Evolutionary conservation across 192 early-diverging fungal genomes (phyloP), one percentile per base, ranked within the genome.

Genomic region (Globomyces pollinis-pini): DNA sequence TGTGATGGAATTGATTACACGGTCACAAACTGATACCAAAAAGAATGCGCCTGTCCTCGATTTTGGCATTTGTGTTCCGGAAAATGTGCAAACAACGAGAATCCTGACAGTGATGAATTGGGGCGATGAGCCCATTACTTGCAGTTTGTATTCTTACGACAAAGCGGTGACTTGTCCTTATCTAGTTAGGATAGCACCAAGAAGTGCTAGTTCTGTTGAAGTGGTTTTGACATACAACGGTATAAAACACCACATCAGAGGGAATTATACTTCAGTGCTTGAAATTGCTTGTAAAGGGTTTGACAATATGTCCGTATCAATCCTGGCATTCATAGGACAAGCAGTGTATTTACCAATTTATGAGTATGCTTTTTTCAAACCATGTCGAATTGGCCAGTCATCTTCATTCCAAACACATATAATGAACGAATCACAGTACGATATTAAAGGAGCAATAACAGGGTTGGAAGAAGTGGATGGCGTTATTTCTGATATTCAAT

Each of bases 251-350:
- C 56, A 55, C 16, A 18, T 71, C 8, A 47, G 34, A 33, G 76
- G 78, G 1, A 75, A 73, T 50, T 39, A 78, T n/a, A 60, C 38
- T 39, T 71, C 73, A 3, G 71, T 68, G 2, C 76, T 83, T 12
- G 78, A 81, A 59, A 65, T 80, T 11, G 70, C 77, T 21, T 83
- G 81, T 50, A 78, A 75, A n/a, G 81, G 78, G 49, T 83, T 83
- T 61, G 73, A 81, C 57, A 78, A 77, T 38, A 73, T 81, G 38
- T 76, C 72, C 6, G 38, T 81, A 4, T 63, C 67, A 30, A 66
- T 83, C 21, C 61, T 59, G 4, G 81, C 73, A 18, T 83, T 65
- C 45, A 62, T 81, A 35, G 81, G 81, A 13, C 73, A 77, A 20
- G 76, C 81, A 2, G 16, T 80, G 5, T 77, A 69, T 51, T 78